Evolutionary conservation across 2,329 filamentous ascomycete species (phyloP).

Genomic region (Sporothrix curviconia): DNA sequence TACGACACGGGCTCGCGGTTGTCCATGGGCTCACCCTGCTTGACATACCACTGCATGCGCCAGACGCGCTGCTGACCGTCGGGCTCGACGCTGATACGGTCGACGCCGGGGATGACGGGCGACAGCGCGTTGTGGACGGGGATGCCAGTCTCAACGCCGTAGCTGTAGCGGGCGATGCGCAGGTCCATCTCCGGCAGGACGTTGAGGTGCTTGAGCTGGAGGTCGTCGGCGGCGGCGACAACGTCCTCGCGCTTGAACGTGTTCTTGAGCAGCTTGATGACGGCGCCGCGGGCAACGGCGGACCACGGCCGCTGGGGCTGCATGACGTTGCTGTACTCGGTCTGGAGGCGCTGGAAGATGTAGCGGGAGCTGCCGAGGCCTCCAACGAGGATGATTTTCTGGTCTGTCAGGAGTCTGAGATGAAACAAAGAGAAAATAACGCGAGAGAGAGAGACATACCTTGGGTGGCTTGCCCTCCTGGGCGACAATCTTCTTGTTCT

Average conservation of each 20-base stretch:
- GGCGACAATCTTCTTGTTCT: slow-evolving; percentile 1
- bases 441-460: not conserved
- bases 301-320: slow-evolving; percentile 45
- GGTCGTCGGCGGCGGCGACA: not conserved
- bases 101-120: not conserved
- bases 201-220: not conserved
- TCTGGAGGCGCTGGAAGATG: slow-evolving; percentile 33
- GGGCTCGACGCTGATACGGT: slow-evolving; percentile 1
- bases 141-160: slow-evolving; percentile 13
- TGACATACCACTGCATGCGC: slow-evolving; percentile 17
- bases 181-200: slow-evolving; percentile 5
- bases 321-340: slow-evolving; percentile 34
- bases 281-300: slow-evolving; percentile 45
- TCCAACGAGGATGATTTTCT: slow-evolving; percentile 42
- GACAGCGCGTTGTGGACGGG: slow-evolving; percentile 3
- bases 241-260: not conserved
- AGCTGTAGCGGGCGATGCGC: slow-evolving; percentile 15
- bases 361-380: slow-evolving; percentile 43
- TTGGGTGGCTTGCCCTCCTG: slow-evolving; percentile 1
- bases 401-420: slow-evolving; percentile 24
- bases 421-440: slow-evolving; percentile 6
- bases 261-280: slow-evolving; percentile 34
- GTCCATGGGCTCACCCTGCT: slow-evolving; percentile 13
- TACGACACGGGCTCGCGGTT: slow-evolving; percentile 17
- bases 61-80: slow-evolving; percentile 12